Evolutionary conservation across 1,139 yeast genomes (phyloP), one percentile per base, ranked within the genome.

Genomic region (Insectozyma bohioensis): DNA sequence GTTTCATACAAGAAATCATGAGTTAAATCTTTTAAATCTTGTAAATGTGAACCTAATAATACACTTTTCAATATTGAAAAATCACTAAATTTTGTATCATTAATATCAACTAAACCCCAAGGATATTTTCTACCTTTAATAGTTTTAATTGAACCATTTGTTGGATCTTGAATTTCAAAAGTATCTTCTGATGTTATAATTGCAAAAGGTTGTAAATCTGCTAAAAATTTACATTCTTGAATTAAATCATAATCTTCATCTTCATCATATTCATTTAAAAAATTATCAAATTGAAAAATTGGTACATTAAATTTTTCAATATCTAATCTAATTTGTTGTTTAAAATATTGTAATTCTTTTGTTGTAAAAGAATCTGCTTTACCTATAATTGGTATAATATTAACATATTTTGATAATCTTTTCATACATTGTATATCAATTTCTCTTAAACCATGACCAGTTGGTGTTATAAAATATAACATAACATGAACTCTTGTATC

Each of bases 1-100:
- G 83, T 80, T 59, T 92, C 98, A 56, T 92, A 92, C 43, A 90
- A 68, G 49, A 85, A 78, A 54, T 88, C 96, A 54, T 88, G 96
- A 14, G 97, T 92, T 54, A 82, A 78, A 52, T 92, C 97, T 58
- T 90, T 86, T 58, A 92, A 75, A 55, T 92, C 98, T 53, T 85
- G 90, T 49, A 92, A 71, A 56, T 92, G 98, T n/a, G 95, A 80
- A 29, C 95, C 92, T 49, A 92, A 75, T 31, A 92, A 61, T 2
- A 92, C 90, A 35, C 88, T 81, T 53, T 90, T 80, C 49, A 92
- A 69, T 15, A 84, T 73, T n/a, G 82, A 74, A 56, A 92, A 87
- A 57, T 92, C 97, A 35, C 94, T 81, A 47, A 81, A 76, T 36
- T 76, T 76, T 13, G 95, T 80, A 54, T 92, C 94, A 51, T 86